These are phyloP conservation scores for Pythium diclinum DNA, from an alignment of 352 stramenopile genomes.

Conservation along the genomic window DNA sequence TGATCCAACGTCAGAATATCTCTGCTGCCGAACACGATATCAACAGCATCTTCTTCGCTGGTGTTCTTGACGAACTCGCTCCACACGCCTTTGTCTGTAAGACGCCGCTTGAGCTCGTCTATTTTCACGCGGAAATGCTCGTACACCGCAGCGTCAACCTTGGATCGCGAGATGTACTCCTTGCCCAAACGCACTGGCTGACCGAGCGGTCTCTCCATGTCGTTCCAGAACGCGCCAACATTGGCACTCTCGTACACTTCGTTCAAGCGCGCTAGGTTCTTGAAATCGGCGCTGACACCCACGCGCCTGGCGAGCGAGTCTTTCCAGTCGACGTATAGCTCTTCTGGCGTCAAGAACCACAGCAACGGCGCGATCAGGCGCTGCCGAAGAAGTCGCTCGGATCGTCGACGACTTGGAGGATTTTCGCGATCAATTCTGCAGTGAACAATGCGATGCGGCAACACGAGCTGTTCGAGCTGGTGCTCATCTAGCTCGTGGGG, in stretches of 20 bases:
- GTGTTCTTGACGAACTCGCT: background rate
- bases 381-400: background rate
- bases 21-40: constrained; percentile 9
- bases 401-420: background rate
- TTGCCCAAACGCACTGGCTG: constrained; percentile 19
- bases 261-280: background rate
- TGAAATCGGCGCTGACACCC: background rate
- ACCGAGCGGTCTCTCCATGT: constrained; percentile 4
- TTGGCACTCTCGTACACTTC: background rate
- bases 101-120: background rate
- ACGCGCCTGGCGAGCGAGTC: background rate
- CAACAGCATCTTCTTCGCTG: constrained; percentile 2
- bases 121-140: background rate
- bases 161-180: constrained; percentile 17
- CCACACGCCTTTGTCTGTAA: background rate
- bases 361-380: background rate
- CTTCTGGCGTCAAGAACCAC: background rate
- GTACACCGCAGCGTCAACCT: constrained; percentile 6
- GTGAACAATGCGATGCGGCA: background rate
- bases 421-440: background rate
- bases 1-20: background rate
- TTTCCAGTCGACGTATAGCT: background rate
- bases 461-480: background rate
- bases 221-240: background rate
- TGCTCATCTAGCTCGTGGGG: background rate